Base-by-base conservation (phyloP, 2,329 filamentous ascomycete genomes). In the Aspergillus melleus region DNA sequence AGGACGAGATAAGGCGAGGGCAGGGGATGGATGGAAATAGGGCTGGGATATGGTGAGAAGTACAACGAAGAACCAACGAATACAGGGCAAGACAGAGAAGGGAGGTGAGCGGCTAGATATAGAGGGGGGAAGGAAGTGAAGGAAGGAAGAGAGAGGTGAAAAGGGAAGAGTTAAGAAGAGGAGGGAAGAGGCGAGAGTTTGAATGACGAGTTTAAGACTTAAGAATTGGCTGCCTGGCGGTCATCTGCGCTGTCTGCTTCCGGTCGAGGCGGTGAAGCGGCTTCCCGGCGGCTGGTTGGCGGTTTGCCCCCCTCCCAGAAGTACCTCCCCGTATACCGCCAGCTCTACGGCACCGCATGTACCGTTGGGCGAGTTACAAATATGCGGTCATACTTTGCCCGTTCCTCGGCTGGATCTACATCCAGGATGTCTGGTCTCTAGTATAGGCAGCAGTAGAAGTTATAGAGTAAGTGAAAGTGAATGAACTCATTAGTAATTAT, bases 251-350 rank as follows among this genome's bases (percentile, higher is more conserved):
- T 54, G 42, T 52, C 63, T 66, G 61, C 58, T 61, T 62, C 39
- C 61, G 62, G 61, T 54, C 63, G 66, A 65, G 67, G 71, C 71
- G 72, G 71, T 70, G 65, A 68, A 64, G 53, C 52, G 49, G 32
- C 49, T 59, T 46, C 50, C 20, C 12, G 36, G 29, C 26, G 49
- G 32, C 32, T 54, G 49, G 58, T 54, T 54, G 54, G 54, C 47
- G 24, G 47, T 26, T 55, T 36, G 53, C 29, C 24, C 24, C 24
- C 5, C 24, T 24, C 11, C 49, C 14, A 19, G 44, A 39, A 47
- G 44, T 47, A 47, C 19, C 19, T 47, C 19, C 12, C 2, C 19
- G 9, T 47, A 11, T 22, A 47, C 22, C 44, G 19, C 44, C 44
- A 47, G 20, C 44, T 22, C 19, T 47, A 10, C 20, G 44, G 36